A percentile compares a stretch with the other conserved stretches of the same genome.
Conservation (phyloP, 495 filamentous ascomycete species). For the Penicillium goetzii region DNA sequence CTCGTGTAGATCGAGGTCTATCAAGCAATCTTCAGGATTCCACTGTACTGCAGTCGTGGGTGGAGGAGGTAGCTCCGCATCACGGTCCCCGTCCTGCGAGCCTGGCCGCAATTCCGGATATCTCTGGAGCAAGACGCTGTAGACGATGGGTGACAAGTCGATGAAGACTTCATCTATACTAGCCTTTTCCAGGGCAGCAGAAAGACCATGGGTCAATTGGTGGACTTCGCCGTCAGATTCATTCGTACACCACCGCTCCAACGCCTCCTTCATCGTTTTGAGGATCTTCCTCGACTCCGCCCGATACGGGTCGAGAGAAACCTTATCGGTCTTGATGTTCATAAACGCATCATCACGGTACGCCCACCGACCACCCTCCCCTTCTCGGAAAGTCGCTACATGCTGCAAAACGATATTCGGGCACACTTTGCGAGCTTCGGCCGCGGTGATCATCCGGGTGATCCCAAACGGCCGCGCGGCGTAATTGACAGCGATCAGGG, state of each 20-base stretch:
- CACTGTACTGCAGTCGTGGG: constrained; percentile 78
- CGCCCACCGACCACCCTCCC: constrained; percentile 81
- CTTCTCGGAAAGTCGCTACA: constrained; percentile 93
- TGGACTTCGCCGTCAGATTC: constrained; percentile 35
- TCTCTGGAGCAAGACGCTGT: constrained; percentile 71
- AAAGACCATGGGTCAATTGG: constrained; percentile 54
- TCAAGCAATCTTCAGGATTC: constrained; percentile 71
- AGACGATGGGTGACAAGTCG: constrained; percentile 82
- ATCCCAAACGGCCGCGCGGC: constrained; percentile 82
- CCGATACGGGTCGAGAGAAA: constrained; percentile 90
- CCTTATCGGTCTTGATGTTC: constrained; percentile 86
- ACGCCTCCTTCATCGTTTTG: constrained; percentile 73
- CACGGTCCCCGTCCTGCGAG: constrained; percentile 70
- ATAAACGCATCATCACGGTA: constrained; percentile 78
- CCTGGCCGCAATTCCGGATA: constrained; percentile 73
- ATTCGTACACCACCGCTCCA: constrained; percentile 45
- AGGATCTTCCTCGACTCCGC: constrained; percentile 83
- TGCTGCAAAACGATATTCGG: constrained; percentile 85
- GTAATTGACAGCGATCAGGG: constrained; percentile 95
- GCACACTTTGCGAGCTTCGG: constrained; percentile 87
- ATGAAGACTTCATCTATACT: constrained; percentile 91
- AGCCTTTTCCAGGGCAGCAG: constrained; percentile 78
- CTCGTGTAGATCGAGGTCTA: constrained; percentile 73
- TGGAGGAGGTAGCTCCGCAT: constrained; percentile 71
- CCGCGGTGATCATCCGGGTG: constrained; percentile 69